Evolutionary conservation across 2,329 filamentous ascomycete species (phyloP).

Genomic region (Paracamarosporium sp.): DNA sequence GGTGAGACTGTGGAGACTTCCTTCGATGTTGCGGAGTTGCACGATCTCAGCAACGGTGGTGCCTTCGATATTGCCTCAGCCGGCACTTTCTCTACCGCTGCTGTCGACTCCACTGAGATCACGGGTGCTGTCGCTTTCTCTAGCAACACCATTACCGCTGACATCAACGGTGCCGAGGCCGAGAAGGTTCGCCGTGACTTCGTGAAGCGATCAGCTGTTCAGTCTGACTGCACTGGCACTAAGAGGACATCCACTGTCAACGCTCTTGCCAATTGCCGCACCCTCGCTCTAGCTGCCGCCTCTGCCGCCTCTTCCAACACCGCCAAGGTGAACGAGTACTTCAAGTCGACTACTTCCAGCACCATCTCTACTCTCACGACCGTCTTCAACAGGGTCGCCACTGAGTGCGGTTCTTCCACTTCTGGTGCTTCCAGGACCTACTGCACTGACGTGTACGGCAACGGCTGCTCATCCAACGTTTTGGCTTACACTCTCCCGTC

Average conservation of each 20-base stretch:
- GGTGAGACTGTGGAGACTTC: conserved; percentile 56
- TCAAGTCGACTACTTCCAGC: conserved; percentile 59
- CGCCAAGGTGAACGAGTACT: conserved; percentile 64
- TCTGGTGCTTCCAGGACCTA: conserved; percentile 59
- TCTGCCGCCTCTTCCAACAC: conserved; percentile 57
- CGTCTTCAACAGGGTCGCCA: conserved; percentile 58
- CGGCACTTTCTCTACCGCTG: conserved; percentile 63
- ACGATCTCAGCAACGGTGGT: conserved; percentile 58
- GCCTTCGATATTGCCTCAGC: conserved; percentile 59
- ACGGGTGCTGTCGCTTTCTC: conserved; percentile 60
- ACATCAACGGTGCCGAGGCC: conserved; percentile 62
- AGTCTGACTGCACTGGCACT: conserved; percentile 60
- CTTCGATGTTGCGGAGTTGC: conserved; percentile 61
- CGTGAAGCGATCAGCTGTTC: conserved; percentile 57
- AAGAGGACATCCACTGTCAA: conserved; percentile 51
- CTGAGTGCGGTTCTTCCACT: conserved; percentile 60
- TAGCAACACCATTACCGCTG: conserved; percentile 63
- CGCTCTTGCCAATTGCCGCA: conserved; percentile 52
- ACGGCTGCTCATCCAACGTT: conserved; percentile 55
- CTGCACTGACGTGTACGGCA: conserved; percentile 62
- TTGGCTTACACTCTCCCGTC: conserved; percentile 66
- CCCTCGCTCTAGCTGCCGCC: conserved; percentile 21
- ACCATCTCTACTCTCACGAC: conserved; percentile 57
- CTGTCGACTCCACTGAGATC: conserved; percentile 58
- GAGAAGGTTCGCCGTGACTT: conserved; percentile 55